Percentiles rank a stretch among this genome's conserved stretches.
These are phyloP conservation scores for Lunasporangiospora selenospora DNA, from an alignment of 192 early-diverging fungal genomes.

Conservation along the genomic window DNA sequence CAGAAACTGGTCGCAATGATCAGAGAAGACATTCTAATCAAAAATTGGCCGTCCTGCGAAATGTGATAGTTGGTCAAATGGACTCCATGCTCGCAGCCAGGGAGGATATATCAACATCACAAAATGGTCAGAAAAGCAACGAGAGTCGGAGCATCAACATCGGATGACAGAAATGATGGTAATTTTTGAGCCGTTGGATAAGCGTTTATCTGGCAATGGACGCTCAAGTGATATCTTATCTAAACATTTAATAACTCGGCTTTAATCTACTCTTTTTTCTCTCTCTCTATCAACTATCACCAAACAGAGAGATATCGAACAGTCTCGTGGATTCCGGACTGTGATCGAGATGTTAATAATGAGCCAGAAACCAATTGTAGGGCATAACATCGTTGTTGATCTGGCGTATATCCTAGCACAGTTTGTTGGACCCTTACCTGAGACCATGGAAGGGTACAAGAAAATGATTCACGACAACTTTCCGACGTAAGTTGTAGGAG, in stretches of 20 bases:
- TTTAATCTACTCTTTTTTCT: too few species aligned
- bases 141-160: constrained; percentile 4
- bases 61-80: constrained; percentile 19
- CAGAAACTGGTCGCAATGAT: too few species aligned
- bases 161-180: too few species aligned
- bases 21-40: too few species aligned
- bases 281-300: too few species aligned
- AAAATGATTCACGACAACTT: constrained; percentile 62
- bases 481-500: constrained; percentile 63
- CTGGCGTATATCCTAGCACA: constrained; percentile 79
- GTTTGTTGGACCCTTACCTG: constrained; percentile 77
- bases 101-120: constrained; percentile 12
- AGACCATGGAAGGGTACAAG: constrained; percentile 72
- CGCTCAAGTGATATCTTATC: too few species aligned
- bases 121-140: constrained; percentile 10
- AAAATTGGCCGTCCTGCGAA: neutral
- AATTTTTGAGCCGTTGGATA: too few species aligned
- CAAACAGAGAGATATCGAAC: constrained; percentile 29
- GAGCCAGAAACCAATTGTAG: constrained; percentile 80
- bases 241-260: too few species aligned
- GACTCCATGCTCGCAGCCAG: constrained; percentile 9
- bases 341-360: constrained; percentile 79
- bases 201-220: too few species aligned
- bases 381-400: constrained; percentile 91
- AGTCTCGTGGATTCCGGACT: constrained; percentile 55